These are phyloP conservation scores for Corrigiola litoralis DNA, from an alignment of 179 eudicot genomes.

Conservation along the genomic window DNA sequence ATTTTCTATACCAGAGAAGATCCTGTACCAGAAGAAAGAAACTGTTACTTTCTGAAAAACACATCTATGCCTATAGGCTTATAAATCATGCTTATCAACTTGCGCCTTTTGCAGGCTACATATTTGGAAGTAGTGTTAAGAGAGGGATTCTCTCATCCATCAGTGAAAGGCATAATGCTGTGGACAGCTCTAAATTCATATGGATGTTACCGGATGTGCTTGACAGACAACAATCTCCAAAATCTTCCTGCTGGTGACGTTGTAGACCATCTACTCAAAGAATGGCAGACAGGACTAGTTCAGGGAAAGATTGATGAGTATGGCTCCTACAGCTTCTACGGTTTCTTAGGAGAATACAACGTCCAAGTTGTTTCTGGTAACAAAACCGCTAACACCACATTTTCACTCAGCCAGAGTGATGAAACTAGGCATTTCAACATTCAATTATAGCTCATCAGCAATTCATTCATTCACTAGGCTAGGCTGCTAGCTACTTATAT, in stretches of 20 bases:
- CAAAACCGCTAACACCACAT: conserved; percentile 37
- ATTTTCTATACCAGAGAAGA: too few relatives aligned
- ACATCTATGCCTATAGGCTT: too few relatives aligned
- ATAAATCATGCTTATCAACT: too few relatives aligned
- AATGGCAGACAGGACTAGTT: conserved; percentile 56
- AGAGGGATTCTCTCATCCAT: conserved; percentile 68
- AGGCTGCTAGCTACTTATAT: too few relatives aligned
- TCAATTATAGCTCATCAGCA: conserved; percentile 28
- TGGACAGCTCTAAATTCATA: conserved; percentile 71
- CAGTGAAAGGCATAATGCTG: conserved; percentile 69
- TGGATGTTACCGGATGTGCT: conserved; percentile 85
- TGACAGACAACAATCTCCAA: conserved; percentile 51
- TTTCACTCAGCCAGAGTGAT: conserved; percentile 45
- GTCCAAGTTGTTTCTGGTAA: conserved; percentile 32
- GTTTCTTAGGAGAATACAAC: conserved; percentile 65
- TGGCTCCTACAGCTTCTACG: conserved; percentile 59
- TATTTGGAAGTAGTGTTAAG: conserved; percentile 62
- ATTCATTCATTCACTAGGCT: neutral
- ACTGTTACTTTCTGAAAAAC: too few relatives aligned
- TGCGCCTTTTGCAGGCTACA: conserved; percentile 42
- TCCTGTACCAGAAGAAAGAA: too few relatives aligned
- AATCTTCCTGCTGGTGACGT: conserved; percentile 70
- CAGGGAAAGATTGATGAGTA: conserved; percentile 47
- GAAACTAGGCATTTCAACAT: conserved; percentile 67
- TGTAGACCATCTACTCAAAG: conserved; percentile 61